phyloP scores from a whole-genome alignment of 495 filamentous ascomycete species.

The Podospora pseudoanserina region DNA sequence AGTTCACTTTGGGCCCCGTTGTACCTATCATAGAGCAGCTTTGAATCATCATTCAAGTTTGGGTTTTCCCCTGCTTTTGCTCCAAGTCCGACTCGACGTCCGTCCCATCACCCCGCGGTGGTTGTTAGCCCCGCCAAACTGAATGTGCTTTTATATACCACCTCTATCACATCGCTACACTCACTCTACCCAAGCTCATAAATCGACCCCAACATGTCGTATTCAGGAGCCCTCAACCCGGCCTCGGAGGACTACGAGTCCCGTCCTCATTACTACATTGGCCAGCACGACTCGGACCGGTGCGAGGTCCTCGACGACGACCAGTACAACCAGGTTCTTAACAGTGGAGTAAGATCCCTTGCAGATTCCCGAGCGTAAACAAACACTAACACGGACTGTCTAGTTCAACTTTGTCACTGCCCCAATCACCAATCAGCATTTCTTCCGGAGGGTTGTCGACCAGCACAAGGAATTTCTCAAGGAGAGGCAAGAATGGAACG shows the following conservation, averaged over 20 bases:
- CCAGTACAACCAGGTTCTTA: slow-evolving; percentile 65
- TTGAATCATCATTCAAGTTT: not conserved
- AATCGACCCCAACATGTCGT: slow-evolving; percentile 20
- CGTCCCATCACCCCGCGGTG: not conserved
- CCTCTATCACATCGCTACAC: no score
- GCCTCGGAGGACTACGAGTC: slow-evolving; percentile 49
- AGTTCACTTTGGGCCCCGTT: not conserved
- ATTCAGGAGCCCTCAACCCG: slow-evolving; percentile 32
- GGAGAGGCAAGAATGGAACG: slow-evolving; percentile 27
- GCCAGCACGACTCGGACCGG: slow-evolving; percentile 75
- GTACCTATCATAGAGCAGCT: not conserved
- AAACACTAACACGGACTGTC: not conserved
- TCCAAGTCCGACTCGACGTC: not conserved
- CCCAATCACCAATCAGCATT: slow-evolving; percentile 79
- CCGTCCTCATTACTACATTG: slow-evolving; percentile 68
- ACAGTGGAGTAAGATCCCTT: slow-evolving; percentile 50
- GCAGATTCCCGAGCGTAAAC: not conserved
- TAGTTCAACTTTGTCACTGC: slow-evolving; percentile 93
- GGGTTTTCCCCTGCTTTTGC: not conserved
- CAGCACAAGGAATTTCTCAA: slow-evolving; percentile 57
- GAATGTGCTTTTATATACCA: no score
- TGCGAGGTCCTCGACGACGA: slow-evolving; percentile 56
- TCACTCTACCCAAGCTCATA: no score
- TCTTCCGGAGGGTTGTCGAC: slow-evolving; percentile 69
- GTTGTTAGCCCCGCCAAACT: slow-evolving; percentile 2